Percentiles rank a stretch among this genome's conserved stretches.
Evolutionary conservation across 306 rosid species (phyloP).

Genomic region (Erythrophleum fordii): DNA sequence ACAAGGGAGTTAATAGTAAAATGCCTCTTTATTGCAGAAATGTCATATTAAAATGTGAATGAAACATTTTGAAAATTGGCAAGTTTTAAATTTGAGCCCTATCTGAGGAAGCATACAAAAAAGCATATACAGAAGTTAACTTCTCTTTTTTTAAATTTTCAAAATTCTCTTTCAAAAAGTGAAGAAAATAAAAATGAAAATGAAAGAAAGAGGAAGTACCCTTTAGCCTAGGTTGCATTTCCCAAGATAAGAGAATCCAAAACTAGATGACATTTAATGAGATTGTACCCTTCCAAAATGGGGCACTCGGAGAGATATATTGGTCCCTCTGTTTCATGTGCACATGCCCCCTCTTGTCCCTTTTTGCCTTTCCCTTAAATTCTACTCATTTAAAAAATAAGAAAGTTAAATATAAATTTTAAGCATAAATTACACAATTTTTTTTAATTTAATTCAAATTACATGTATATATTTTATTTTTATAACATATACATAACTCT

Average conservation of each 20-base stretch:
- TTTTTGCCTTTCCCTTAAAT: constrained; percentile 24
- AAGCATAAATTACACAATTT: no score
- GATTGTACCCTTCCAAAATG: constrained; percentile 53
- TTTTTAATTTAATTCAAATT: no score
- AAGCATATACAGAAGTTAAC: constrained; percentile 4
- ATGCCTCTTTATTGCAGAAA: neutral
- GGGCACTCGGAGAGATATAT: constrained; percentile 41
- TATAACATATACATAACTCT: no score
- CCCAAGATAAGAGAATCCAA: constrained; percentile 46
- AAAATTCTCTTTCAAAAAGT: constrained; percentile 14
- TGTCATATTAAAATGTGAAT: neutral
- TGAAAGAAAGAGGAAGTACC: no score
- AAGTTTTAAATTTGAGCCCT: constrained; percentile 19
- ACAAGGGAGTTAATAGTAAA: neutral
- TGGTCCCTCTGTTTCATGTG: constrained; percentile 44
- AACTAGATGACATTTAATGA: constrained; percentile 44
- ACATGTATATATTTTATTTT: no score
- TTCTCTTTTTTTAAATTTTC: constrained; percentile 10
- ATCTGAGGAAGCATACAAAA: constrained; percentile 21
- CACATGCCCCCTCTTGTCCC: constrained; percentile 36
- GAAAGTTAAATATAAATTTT: no score
- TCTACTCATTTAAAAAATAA: neutral
- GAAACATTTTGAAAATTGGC: neutral
- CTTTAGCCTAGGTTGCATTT: constrained; percentile 35
- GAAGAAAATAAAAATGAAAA: constrained; percentile 19